Conservation (phyloP, 1,139 yeast genomes). For the Hyphopichia fennica region DNA sequence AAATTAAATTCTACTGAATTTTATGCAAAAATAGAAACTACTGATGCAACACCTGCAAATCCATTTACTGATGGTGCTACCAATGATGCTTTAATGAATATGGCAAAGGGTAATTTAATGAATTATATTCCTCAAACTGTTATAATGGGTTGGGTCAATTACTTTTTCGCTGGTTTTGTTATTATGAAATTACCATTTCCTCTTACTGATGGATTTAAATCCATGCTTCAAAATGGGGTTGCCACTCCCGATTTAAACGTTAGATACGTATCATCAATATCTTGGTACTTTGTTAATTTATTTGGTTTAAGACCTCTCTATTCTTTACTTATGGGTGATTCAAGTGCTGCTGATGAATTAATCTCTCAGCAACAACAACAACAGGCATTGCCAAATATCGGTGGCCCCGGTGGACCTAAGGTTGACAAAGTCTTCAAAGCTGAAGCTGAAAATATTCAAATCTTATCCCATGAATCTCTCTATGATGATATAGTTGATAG, state of each 20-base stretch:
- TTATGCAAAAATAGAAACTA: constrained; percentile 44
- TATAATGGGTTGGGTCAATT: constrained; percentile 96
- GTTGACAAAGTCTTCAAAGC: constrained; percentile 60
- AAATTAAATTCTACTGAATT: constrained; percentile 53
- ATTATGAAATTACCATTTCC: constrained; percentile 65
- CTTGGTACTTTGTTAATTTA: constrained; percentile 95
- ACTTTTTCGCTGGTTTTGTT: constrained; percentile 89
- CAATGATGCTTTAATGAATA: constrained; percentile 73
- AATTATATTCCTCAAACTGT: constrained; percentile 88
- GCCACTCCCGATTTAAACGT: constrained; percentile 83
- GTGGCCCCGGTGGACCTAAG: constrained; percentile 60
- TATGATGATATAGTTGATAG: constrained; percentile 68
- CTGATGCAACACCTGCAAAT: constrained; percentile 49
- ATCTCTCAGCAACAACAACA: constrained; percentile 49
- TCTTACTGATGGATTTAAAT: constrained; percentile 81
- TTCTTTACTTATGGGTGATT: constrained; percentile 64
- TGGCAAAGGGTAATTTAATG: constrained; percentile 80
- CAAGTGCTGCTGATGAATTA: constrained; percentile 47
- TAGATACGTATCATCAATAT: constrained; percentile 90
- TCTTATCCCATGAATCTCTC: constrained; percentile 53
- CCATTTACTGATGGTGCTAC: constrained; percentile 71
- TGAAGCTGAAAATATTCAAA: constrained; percentile 77
- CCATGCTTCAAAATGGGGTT: constrained; percentile 89
- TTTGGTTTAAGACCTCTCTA: constrained; percentile 83
- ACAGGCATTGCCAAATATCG: constrained; percentile 40